phyloP scores from a whole-genome alignment of 495 filamentous ascomycete genomes.

The Evernia prunastri region DNA sequence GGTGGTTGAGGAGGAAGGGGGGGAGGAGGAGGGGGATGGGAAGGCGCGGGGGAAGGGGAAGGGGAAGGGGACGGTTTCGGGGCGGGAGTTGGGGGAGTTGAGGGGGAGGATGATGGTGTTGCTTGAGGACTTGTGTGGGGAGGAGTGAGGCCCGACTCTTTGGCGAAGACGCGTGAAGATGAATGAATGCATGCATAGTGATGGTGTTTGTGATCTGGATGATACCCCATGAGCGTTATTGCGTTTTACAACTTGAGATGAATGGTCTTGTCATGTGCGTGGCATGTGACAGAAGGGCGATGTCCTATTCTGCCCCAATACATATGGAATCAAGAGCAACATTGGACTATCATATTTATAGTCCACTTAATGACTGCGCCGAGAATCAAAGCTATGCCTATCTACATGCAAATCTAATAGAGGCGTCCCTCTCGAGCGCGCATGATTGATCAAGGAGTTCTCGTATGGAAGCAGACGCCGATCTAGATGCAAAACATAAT shows the following conservation, averaged over 20 bases:
- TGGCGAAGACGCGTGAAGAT: background rate
- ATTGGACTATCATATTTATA: background rate
- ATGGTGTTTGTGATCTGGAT: constrained; percentile 1
- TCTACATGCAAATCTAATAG: background rate
- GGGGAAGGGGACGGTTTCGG: constrained; percentile 32
- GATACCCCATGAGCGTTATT: constrained; percentile 5
- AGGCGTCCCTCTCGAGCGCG: background rate
- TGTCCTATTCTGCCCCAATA: too few species aligned
- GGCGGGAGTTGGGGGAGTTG: constrained; percentile 45
- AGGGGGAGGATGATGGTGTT: constrained; percentile 56
- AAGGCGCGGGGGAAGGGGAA: background rate
- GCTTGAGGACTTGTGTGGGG: constrained; percentile 55
- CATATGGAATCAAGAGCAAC: too few species aligned
- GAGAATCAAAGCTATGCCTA: background rate
- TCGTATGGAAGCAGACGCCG: background rate
- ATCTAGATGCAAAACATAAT: background rate
- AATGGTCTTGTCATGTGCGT: background rate
- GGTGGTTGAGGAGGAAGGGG: background rate
- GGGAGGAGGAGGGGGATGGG: constrained; percentile 4
- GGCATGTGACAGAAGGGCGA: background rate
- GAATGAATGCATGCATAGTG: background rate
- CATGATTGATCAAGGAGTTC: background rate
- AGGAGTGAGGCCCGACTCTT: constrained; percentile 18
- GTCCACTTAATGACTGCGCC: background rate
- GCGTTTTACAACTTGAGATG: background rate